Evolutionary conservation across 176 grass and related monocot genomes (phyloP), one percentile per base, ranked within the genome.

Genomic region (Rhynchospora tenuis): DNA sequence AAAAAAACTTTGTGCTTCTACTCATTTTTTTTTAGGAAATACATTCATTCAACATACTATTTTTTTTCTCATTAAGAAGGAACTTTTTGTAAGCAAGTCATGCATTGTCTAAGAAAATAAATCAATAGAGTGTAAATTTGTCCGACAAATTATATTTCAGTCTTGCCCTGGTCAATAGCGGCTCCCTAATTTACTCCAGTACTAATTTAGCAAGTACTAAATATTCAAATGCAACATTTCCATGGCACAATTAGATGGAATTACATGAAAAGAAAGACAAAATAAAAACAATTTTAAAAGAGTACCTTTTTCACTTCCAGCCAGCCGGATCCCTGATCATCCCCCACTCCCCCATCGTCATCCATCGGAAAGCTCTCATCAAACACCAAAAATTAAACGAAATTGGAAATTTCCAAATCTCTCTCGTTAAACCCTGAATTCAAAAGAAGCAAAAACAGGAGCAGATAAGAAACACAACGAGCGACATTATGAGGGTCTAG

Each of bases 311-410:
- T 98, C 42, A 98, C 95, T 76, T 95, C 95, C 85, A 98, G 69
- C 95, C 95, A 98, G 47, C 95, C 95, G 23, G 95, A 90, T 85
- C 89, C 91, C 84, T 87, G 88, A 88, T 98, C 95, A 83, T 91
- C 95, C 26, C 72, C 83, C 78, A 82, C 86, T 64, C 58, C 72
- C 27, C 33, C 76, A 47, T 89, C 88, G 71, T 84, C 91, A 59
- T 94, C 91, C 95, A 95, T 98, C 4, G 42, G 17, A 12, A 31
- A 70, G 33, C 26, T 29, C 26, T 33, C 61, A 20, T 64, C 65
- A 70, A 70, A 4, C 24, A 24, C 9, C 19, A 20, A 64, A 17
- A 64, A 64, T 64, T 31, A 31, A 24, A 70, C 11, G 3, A 31
- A 24, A 38, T 38, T 38, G 12, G 2, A n/a, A 64, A 64, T 16